A percentile compares a stretch with the other conserved stretches of the same genome.
phyloP scores from a whole-genome alignment of 192 early-diverging fungal species.

The Coemansia sp. region DNA sequence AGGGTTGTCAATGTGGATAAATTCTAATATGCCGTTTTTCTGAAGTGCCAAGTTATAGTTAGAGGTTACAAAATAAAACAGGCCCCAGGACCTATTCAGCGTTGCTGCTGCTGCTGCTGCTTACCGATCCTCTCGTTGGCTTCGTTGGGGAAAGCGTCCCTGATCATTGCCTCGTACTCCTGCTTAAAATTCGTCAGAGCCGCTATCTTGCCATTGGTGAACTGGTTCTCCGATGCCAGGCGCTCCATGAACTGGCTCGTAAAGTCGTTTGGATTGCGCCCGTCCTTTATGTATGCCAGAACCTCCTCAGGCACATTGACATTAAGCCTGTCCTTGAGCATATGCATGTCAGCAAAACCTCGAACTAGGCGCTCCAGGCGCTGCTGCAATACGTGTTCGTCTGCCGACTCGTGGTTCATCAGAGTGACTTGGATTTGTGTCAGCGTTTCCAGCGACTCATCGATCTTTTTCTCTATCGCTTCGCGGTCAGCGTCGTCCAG shows the following conservation, averaged over 20 bases:
- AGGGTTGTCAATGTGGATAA: not conserved
- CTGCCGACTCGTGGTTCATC: conserved; percentile 44
- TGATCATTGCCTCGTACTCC: conserved; percentile 42
- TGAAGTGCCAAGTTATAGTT: not conserved
- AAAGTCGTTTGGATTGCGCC: conserved; percentile 50
- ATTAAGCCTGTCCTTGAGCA: conserved; percentile 28
- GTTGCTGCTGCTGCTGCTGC: conserved; percentile 2
- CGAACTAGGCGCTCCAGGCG: conserved; percentile 43
- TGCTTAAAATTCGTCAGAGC: conserved; percentile 48
- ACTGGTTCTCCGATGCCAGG: conserved; percentile 53
- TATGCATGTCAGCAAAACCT: conserved; percentile 37
- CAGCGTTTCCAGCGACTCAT: conserved; percentile 44
- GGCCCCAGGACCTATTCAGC: not conserved
- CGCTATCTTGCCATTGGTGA: conserved; percentile 51
- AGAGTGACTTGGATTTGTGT: conserved; percentile 43
- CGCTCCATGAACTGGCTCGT: conserved; percentile 53
- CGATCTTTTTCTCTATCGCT: conserved; percentile 35
- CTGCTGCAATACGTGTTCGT: conserved; percentile 39
- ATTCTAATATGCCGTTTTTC: not conserved
- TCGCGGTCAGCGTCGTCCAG: conserved; percentile 30
- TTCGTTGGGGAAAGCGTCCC: conserved; percentile 47
- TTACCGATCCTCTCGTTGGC: conserved; percentile 15
- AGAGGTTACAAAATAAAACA: not conserved
- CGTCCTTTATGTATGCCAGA: conserved; percentile 38
- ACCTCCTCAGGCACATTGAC: conserved; percentile 43